These are phyloP conservation scores for Cardamine chenopodiifolia DNA, from an alignment of 345 rosid species.

Conservation along the genomic window DNA sequence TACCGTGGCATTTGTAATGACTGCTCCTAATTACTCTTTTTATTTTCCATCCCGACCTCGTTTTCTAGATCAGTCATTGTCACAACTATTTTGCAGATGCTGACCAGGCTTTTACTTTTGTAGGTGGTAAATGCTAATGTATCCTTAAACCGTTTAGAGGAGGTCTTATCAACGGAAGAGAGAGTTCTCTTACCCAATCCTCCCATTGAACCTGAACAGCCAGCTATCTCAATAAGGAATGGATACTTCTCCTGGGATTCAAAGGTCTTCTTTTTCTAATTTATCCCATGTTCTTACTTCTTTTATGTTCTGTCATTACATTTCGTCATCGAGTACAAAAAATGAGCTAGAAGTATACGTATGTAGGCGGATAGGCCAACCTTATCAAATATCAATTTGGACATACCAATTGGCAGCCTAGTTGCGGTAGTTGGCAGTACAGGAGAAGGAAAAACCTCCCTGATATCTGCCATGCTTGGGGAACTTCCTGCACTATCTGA, in stretches of 20 bases:
- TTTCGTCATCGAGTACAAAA: slow-evolving; percentile 6
- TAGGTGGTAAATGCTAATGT: slow-evolving; percentile 95
- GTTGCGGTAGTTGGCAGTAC: slow-evolving; percentile 98
- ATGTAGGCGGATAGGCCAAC: slow-evolving; percentile 86
- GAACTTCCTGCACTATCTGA: slow-evolving; percentile 86
- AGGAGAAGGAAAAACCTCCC: slow-evolving; percentile 98
- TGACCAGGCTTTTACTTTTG: slow-evolving; percentile 32
- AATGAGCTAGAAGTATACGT: slow-evolving; percentile 8
- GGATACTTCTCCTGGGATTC: slow-evolving; percentile 97
- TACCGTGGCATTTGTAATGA: background rate
- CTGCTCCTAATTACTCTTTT: background rate
- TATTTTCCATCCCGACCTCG: slow-evolving; percentile 3
- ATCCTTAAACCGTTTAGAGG: slow-evolving; percentile 92
- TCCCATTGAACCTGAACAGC: slow-evolving; percentile 67
- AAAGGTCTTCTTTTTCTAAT: slow-evolving; percentile 54
- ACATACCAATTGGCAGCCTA: slow-evolving; percentile 84
- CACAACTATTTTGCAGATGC: slow-evolving; percentile 9
- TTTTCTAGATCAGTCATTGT: slow-evolving; percentile 14
- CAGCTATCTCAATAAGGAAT: slow-evolving; percentile 81
- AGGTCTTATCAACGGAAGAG: slow-evolving; percentile 84
- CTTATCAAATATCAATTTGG: slow-evolving; percentile 83
- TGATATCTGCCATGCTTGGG: slow-evolving; percentile 97
- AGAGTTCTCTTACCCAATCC: slow-evolving; percentile 92
- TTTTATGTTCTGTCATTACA: slow-evolving; percentile 31
- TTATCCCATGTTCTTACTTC: slow-evolving; percentile 22